phyloP scores from a whole-genome alignment of 306 rosid species.

The Cicer yamashitae region DNA sequence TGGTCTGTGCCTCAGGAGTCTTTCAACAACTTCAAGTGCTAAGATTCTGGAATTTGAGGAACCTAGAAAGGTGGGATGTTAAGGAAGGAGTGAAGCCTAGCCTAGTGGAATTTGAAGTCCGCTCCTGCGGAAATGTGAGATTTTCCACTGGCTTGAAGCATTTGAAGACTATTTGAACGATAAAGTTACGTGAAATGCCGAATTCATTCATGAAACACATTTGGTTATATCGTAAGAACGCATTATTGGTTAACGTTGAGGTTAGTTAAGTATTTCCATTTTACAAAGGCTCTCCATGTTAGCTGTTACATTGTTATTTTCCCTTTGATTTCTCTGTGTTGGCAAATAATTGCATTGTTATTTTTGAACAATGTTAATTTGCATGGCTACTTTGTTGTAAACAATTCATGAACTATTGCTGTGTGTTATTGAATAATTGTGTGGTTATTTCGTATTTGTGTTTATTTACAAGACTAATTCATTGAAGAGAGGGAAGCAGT shows the following conservation, averaged over 20 bases:
- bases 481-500: neutral
- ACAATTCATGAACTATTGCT: conserved; percentile 7
- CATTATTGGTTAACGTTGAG: neutral
- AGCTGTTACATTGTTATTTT: neutral
- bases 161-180: conserved; percentile 35
- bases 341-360: neutral
- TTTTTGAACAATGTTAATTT: conserved; percentile 8
- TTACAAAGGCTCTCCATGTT: conserved; percentile 16
- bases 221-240: neutral
- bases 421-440: neutral
- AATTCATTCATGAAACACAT: neutral
- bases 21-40: conserved; percentile 48
- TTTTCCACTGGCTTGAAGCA: conserved; percentile 37
- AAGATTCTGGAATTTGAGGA: conserved; percentile 45
- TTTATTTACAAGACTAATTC: neutral
- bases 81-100: conserved; percentile 42
- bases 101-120: conserved; percentile 47
- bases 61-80: conserved; percentile 40
- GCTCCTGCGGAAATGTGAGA: conserved; percentile 11
- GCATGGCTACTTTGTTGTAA: neutral
- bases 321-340: conserved; percentile 7
- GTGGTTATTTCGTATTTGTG: neutral
- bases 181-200: conserved; percentile 44
- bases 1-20: conserved; percentile 33
- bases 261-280: too few species aligned